A percentile compares a stretch with the other conserved stretches of the same genome.
phyloP scores from a whole-genome alignment of 768 basidiomycete species.

The Agrocybe pediades region DNA sequence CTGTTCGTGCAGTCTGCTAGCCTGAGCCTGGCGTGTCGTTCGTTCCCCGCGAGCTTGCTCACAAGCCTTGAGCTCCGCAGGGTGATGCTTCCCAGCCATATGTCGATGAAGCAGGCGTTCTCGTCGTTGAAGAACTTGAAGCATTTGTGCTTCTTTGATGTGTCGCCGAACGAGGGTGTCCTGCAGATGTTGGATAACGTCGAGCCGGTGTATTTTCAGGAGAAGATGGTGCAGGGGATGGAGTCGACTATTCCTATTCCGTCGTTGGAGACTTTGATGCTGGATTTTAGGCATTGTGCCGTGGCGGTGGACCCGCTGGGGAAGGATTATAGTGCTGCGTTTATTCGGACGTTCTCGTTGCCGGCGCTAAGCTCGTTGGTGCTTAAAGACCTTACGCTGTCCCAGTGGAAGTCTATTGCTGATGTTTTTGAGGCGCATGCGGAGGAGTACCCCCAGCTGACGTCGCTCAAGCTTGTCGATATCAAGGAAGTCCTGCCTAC shows the following conservation, averaged over 20 bases:
- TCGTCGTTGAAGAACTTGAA: conserved; percentile 22
- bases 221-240: not conserved
- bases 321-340: conserved; percentile 20
- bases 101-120: conserved; percentile 19
- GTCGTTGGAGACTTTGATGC: conserved; percentile 22
- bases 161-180: conserved; percentile 19
- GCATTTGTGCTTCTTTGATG: conserved; percentile 23
- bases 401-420: conserved; percentile 14
- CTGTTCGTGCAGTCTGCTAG: conserved; percentile 23
- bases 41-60: conserved; percentile 18
- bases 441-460: conserved; percentile 18
- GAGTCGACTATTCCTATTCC: conserved; percentile 19
- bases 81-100: conserved; percentile 20
- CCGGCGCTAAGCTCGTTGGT: conserved; percentile 14
- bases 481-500: conserved; percentile 17
- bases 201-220: conserved; percentile 5
- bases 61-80: conserved; percentile 26
- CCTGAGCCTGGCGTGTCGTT: conserved; percentile 20
- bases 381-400: conserved; percentile 16
- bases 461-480: conserved; percentile 22
- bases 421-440: conserved; percentile 9
- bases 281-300: conserved; percentile 19
- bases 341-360: conserved; percentile 22
- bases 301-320: not conserved
- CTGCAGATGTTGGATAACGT: conserved; percentile 11